phyloP scores from a whole-genome alignment of 192 early-diverging fungal species.

The Allomyces macrogynus region DNA sequence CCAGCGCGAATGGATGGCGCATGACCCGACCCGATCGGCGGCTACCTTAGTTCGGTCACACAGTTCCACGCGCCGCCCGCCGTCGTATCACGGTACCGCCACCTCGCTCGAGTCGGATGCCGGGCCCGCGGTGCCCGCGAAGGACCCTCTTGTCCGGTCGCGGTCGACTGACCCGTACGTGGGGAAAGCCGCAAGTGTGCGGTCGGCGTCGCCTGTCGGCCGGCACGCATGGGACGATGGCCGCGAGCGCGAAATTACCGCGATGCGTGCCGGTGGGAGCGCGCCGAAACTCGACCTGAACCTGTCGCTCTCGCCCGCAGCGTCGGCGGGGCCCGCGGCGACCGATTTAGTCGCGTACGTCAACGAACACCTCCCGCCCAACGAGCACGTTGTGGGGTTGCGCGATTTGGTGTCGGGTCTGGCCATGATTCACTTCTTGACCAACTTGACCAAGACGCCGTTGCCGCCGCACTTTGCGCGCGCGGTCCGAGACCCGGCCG shows the following conservation, averaged over 20 bases:
- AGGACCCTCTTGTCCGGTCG: too few species aligned
- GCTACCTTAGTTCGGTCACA: not conserved
- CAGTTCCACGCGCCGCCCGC: not conserved
- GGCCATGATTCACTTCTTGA: not conserved
- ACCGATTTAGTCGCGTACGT: not conserved
- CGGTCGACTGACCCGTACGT: too few species aligned
- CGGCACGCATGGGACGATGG: not conserved
- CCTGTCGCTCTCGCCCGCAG: too few species aligned
- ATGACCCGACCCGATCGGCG: not conserved
- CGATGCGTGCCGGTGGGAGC: not conserved
- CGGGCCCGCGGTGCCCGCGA: too few species aligned
- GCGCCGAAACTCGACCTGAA: too few species aligned
- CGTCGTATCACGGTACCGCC: not conserved
- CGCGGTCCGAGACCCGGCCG: not conserved
- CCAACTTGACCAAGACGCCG: not conserved
- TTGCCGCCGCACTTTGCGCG: not conserved
- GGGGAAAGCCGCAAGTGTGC: too few species aligned
- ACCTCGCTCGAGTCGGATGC: too few species aligned
- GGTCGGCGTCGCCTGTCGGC: too few species aligned
- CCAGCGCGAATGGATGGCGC: not conserved
- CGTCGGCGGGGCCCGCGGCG: too few species aligned
- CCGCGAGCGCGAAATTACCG: not conserved
- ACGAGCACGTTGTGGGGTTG: not conserved
- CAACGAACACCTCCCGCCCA: not conserved
- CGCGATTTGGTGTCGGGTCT: not conserved